Conservation (phyloP, 768 basidiomycete genomes). For the Pulveroboletus sp. region DNA sequence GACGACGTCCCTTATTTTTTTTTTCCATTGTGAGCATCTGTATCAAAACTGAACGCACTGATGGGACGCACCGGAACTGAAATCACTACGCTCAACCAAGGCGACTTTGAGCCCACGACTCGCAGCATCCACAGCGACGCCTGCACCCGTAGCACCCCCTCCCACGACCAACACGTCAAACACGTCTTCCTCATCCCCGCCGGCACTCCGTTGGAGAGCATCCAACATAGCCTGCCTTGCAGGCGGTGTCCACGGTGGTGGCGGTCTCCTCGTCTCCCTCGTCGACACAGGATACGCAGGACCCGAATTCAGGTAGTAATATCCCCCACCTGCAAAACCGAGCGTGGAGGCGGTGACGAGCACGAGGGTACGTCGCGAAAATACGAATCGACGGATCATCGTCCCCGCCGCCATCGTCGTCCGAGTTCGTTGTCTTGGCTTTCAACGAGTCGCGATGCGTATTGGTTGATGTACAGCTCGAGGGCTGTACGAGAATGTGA, state of each 20-base stretch:
- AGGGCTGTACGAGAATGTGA: no score
- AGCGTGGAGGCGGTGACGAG: conserved; percentile 52
- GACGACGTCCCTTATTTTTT: conserved; percentile 76
- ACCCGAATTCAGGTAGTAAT: conserved; percentile 73
- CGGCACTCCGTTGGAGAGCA: conserved; percentile 32
- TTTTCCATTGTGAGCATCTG: no score
- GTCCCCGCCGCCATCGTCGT: conserved; percentile 1
- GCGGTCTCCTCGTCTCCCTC: conserved; percentile 65
- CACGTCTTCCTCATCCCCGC: conserved; percentile 46
- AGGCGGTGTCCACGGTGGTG: conserved; percentile 78
- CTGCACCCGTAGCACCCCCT: conserved; percentile 94
- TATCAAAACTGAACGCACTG: no score
- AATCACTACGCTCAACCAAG: conserved; percentile 91
- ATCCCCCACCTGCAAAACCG: conserved; percentile 55
- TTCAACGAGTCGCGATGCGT: no score
- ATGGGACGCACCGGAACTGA: conserved; percentile 65
- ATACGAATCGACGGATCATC: conserved; percentile 29
- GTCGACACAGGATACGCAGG: conserved; percentile 65
- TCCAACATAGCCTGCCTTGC: conserved; percentile 63
- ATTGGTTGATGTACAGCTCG: no score
- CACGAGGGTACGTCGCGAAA: conserved; percentile 56
- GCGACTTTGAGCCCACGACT: conserved; percentile 90
- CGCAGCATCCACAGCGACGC: conserved; percentile 94
- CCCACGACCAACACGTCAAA: conserved; percentile 87
- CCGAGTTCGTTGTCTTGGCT: not conserved